phyloP scores from a whole-genome alignment of 2,329 filamentous ascomycete species.

The Sclerotinia sclerotiorum region DNA sequence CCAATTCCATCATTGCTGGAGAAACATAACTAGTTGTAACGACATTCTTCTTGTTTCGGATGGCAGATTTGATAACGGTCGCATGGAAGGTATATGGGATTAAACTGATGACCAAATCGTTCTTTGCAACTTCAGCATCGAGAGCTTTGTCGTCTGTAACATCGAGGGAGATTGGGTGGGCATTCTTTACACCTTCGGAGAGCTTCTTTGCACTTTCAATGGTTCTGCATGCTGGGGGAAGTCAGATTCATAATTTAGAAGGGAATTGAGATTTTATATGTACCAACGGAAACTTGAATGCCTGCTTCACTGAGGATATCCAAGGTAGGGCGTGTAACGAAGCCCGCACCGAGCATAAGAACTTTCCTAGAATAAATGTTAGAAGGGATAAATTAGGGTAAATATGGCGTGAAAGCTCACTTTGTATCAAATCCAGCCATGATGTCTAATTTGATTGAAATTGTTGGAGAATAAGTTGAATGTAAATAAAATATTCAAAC shows the following conservation, averaged over 20 bases:
- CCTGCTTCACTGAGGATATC: conserved; percentile 58
- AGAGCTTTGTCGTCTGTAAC: conserved; percentile 75
- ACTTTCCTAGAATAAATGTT: conserved; percentile 38
- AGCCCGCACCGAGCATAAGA: conserved; percentile 53
- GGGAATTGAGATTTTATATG: conserved; percentile 25
- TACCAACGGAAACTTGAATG: conserved; percentile 57
- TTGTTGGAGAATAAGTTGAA: background rate
- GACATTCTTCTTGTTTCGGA: conserved; percentile 91
- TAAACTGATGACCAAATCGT: conserved; percentile 75
- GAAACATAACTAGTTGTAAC: conserved; percentile 95
- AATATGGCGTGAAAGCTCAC: background rate
- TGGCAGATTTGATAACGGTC: conserved; percentile 87
- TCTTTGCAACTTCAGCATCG: conserved; percentile 75
- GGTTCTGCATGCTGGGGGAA: conserved; percentile 38
- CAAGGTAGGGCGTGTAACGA: conserved; percentile 57
- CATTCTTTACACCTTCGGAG: conserved; percentile 60
- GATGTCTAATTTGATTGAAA: conserved; percentile 6
- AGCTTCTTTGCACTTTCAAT: conserved; percentile 75
- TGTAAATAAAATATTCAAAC: background rate
- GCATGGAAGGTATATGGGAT: conserved; percentile 93
- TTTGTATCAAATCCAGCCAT: conserved; percentile 18
- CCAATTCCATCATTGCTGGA: conserved; percentile 86
- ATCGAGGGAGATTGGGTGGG: conserved; percentile 65
- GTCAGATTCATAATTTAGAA: background rate
- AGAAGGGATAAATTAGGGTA: background rate